phyloP scores from a whole-genome alignment of 1,139 yeast species.

The Oligophagozyma castellii region DNA sequence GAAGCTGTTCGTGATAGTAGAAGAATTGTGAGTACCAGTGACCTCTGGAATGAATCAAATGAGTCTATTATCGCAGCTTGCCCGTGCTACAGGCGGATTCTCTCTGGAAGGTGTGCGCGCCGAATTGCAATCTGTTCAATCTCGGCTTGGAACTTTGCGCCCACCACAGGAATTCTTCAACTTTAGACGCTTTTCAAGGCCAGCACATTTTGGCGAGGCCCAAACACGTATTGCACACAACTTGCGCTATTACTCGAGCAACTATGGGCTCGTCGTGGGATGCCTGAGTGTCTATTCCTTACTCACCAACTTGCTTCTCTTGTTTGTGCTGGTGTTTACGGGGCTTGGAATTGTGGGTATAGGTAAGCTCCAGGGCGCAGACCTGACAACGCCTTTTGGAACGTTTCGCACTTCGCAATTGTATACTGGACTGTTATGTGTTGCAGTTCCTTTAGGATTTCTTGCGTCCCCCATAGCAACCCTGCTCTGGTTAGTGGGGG shows the following conservation, averaged over 20 bases:
- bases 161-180: slow-evolving; percentile 93
- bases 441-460: slow-evolving; percentile 79
- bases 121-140: slow-evolving; percentile 32
- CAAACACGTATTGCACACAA: slow-evolving; percentile 83
- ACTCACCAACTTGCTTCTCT: slow-evolving; percentile 67
- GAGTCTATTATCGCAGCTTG: slow-evolving; percentile 13
- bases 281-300: slow-evolving; percentile 57
- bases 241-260: slow-evolving; percentile 75
- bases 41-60: slow-evolving; percentile 24
- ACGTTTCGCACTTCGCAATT: slow-evolving; percentile 69
- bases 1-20: no score
- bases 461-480: slow-evolving; percentile 91
- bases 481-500: slow-evolving; percentile 93
- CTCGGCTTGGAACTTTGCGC: slow-evolving; percentile 57
- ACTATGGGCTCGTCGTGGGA: slow-evolving; percentile 67
- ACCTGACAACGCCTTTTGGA: slow-evolving; percentile 56
- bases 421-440: slow-evolving; percentile 70
- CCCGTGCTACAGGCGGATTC: slow-evolving; percentile 19
- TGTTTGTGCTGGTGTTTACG: slow-evolving; percentile 64
- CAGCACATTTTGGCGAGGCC: slow-evolving; percentile 75
- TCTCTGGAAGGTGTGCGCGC: slow-evolving; percentile 21
- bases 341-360: slow-evolving; percentile 68
- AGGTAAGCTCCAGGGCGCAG: slow-evolving; percentile 65
- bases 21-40: no score
- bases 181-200: slow-evolving; percentile 77